Percentiles rank a stretch among this genome's conserved stretches.
These are phyloP conservation scores for Hylodesmum podocarpum DNA, from an alignment of 306 rosid genomes.

Conservation along the genomic window DNA sequence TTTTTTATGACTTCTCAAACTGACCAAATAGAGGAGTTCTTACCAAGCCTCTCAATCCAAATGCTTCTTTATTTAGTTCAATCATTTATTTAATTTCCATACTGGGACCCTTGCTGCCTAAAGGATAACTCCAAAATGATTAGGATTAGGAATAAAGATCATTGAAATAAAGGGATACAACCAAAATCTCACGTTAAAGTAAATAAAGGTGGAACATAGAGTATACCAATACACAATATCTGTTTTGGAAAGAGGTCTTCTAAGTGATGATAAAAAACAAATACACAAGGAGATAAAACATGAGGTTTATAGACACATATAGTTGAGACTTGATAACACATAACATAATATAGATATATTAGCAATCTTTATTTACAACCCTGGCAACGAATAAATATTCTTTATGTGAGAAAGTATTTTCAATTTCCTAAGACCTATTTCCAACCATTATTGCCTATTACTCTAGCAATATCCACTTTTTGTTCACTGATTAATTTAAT, in stretches of 20 bases:
- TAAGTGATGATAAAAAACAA: too few relatives aligned
- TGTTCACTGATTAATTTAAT: neutral
- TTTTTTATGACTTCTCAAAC: neutral
- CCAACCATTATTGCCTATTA: neutral
- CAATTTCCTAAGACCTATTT: neutral
- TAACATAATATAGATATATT: neutral
- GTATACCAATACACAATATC: too few relatives aligned
- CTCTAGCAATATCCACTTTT: neutral
- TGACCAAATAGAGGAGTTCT: slow-evolving; percentile 37
- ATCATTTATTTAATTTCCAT: slow-evolving; percentile 50
- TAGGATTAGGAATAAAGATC: slow-evolving; percentile 20
- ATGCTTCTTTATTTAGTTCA: slow-evolving; percentile 49
- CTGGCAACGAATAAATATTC: neutral
- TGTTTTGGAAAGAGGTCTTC: too few relatives aligned
- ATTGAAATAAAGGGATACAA: too few relatives aligned
- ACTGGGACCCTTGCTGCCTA: slow-evolving; percentile 59
- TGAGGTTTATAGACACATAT: too few relatives aligned
- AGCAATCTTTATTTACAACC: neutral
- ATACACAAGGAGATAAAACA: too few relatives aligned
- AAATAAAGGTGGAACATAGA: too few relatives aligned
- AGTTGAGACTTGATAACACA: neutral
- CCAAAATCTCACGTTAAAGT: too few relatives aligned
- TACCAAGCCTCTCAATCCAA: slow-evolving; percentile 38
- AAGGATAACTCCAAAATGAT: slow-evolving; percentile 35
- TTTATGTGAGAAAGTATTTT: neutral